phyloP scores from a whole-genome alignment of 164 flowering plant genomes.

The Vitis amurensis region DNA sequence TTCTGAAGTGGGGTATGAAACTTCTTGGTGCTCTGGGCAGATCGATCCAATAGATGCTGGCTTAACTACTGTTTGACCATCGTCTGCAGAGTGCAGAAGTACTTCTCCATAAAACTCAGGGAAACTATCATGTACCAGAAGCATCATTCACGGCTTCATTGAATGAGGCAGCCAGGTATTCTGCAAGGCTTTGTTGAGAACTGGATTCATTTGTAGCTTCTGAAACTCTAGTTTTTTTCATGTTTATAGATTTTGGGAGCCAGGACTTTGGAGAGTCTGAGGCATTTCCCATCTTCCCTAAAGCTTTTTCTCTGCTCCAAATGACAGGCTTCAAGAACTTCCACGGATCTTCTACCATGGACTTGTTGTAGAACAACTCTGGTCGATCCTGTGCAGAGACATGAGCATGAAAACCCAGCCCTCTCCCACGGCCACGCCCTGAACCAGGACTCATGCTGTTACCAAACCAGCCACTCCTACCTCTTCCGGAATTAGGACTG shows the following conservation, averaged over 20 bases:
- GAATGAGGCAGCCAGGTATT: conserved; percentile 60
- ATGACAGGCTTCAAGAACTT: conserved; percentile 50
- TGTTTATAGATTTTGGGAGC: conserved; percentile 47
- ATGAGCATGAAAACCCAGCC: conserved; percentile 26
- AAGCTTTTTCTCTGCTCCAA: conserved; percentile 23
- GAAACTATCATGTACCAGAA: conserved; percentile 6
- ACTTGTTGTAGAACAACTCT: conserved; percentile 44
- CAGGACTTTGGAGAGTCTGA: conserved; percentile 26
- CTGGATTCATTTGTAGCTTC: conserved; percentile 25
- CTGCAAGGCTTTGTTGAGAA: conserved; percentile 60
- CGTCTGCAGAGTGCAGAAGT: not conserved
- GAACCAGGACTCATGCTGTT: conserved; percentile 21
- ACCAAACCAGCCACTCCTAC: conserved; percentile 26
- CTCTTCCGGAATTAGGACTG: conserved; percentile 33
- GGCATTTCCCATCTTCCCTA: not conserved
- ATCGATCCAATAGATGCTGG: too few relatives aligned
- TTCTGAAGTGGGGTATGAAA: too few relatives aligned
- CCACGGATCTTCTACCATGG: conserved; percentile 93
- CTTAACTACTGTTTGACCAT: too few relatives aligned
- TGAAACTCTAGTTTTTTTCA: conserved; percentile 37
- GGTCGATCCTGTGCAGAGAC: conserved; percentile 38
- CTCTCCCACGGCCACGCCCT: conserved; percentile 43
- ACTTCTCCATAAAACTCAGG: not conserved
- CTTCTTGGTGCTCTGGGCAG: too few relatives aligned
- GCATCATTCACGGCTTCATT: conserved; percentile 42